Evolutionary conservation across 2,329 filamentous ascomycete genomes (phyloP).

Genomic region (Cordyceps tenuipes): DNA sequence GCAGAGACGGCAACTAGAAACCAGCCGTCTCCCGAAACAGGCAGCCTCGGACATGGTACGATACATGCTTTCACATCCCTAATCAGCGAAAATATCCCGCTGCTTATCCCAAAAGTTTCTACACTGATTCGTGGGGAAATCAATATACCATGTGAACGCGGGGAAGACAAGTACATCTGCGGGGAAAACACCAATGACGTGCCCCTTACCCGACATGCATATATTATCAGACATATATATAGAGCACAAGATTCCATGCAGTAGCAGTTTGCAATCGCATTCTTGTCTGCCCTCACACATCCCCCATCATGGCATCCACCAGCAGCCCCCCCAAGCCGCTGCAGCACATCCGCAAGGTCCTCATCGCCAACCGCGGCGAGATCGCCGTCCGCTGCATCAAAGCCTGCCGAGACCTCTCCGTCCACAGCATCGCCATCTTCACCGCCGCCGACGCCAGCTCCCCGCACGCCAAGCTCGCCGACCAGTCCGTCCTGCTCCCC

Average conservation of each 20-base stretch:
- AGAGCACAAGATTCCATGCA: background rate
- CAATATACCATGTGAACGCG: background rate
- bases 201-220: background rate
- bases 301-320: slow-evolving; percentile 17
- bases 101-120: background rate
- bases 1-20: too few relatives aligned
- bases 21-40: too few relatives aligned
- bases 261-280: too few relatives aligned
- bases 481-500: slow-evolving; percentile 36
- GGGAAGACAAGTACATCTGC: background rate
- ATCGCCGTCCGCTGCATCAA: slow-evolving; percentile 46
- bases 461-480: slow-evolving; percentile 43
- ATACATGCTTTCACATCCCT: too few relatives aligned
- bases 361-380: slow-evolving; percentile 53
- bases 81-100: too few relatives aligned
- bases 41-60: too few relatives aligned
- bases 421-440: slow-evolving; percentile 46
- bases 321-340: slow-evolving; percentile 22
- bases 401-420: slow-evolving; percentile 34
- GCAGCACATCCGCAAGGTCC: slow-evolving; percentile 20
- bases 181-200: background rate
- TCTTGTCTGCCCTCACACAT: background rate
- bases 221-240: background rate
- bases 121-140: background rate
- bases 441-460: slow-evolving; percentile 47